Evolutionary conservation across 352 stramenopile species (phyloP).

Genomic region (Phytophthora sp.): DNA sequence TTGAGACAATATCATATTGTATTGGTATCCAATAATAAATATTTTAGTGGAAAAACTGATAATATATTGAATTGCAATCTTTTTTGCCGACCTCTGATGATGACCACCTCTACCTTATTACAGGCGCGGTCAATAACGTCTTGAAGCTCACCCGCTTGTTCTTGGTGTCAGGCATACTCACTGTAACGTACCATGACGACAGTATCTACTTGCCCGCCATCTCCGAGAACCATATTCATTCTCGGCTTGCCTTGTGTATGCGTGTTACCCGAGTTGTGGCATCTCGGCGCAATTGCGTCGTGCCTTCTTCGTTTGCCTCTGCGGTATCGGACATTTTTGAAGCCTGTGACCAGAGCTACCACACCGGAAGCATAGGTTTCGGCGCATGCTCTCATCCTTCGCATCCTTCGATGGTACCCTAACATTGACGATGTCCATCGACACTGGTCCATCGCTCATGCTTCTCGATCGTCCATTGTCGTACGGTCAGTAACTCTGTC

Average conservation of each 20-base stretch:
- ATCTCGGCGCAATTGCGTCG: constrained; percentile 1
- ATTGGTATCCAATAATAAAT: too few relatives aligned
- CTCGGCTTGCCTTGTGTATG: neutral
- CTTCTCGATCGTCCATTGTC: constrained; percentile 9
- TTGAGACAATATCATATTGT: too few relatives aligned
- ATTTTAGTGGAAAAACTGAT: too few relatives aligned
- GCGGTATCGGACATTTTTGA: constrained; percentile 1
- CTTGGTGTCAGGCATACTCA: constrained; percentile 1
- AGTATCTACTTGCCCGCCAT: neutral
- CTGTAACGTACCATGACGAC: constrained; percentile 3
- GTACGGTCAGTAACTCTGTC: constrained; percentile 13
- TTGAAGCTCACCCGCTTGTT: constrained; percentile 2
- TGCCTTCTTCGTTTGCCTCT: neutral
- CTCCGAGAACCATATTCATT: constrained; percentile 7
- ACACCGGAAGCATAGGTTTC: constrained; percentile 21
- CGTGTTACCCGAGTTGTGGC: neutral
- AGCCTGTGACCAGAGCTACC: constrained; percentile 2
- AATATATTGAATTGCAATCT: too few relatives aligned
- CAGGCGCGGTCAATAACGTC: neutral
- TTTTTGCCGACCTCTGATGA: too few relatives aligned
- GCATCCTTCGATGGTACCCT: constrained; percentile 8
- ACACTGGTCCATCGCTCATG: constrained; percentile 2
- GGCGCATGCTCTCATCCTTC: constrained; percentile 12
- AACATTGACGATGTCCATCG: constrained; percentile 19
- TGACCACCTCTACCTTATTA: neutral